Evolutionary conservation across 345 rosid genomes (phyloP).

Genomic region (Eucalyptus melliodora): DNA sequence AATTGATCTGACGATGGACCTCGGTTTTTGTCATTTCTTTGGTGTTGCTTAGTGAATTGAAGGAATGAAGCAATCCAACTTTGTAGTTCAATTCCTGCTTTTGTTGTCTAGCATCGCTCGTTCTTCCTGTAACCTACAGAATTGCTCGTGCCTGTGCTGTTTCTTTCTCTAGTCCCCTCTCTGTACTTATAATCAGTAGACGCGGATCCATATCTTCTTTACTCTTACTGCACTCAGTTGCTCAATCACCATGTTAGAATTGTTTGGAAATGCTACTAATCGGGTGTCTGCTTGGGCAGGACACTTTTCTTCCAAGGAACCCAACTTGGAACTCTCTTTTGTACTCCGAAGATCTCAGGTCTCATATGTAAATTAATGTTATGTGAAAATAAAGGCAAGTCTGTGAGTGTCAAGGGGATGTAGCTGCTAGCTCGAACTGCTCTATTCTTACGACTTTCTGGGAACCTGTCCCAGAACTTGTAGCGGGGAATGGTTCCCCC

Average conservation of each 20-base stretch:
- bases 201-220: neutral
- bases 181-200: neutral
- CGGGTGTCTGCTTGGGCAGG: conserved; percentile 21
- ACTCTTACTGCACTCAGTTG: neutral
- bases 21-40: neutral
- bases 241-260: neutral
- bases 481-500: neutral
- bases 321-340: conserved; percentile 44
- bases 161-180: neutral
- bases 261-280: neutral
- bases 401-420: neutral
- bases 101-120: neutral
- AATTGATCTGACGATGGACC: neutral
- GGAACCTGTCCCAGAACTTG: neutral
- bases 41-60: neutral
- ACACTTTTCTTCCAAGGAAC: conserved; percentile 62
- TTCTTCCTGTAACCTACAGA: neutral
- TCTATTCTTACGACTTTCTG: neutral
- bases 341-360: conserved; percentile 22
- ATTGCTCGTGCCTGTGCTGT: neutral
- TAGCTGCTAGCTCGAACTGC: neutral
- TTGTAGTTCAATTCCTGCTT: neutral
- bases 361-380: conserved; percentile 15
- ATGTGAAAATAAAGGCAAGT: neutral
- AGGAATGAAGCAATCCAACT: neutral